Percentiles rank a stretch among this genome's conserved stretches.
Evolutionary conservation across 2,329 filamentous ascomycete species (phyloP).

Genomic region (Claviceps humidiphila): DNA sequence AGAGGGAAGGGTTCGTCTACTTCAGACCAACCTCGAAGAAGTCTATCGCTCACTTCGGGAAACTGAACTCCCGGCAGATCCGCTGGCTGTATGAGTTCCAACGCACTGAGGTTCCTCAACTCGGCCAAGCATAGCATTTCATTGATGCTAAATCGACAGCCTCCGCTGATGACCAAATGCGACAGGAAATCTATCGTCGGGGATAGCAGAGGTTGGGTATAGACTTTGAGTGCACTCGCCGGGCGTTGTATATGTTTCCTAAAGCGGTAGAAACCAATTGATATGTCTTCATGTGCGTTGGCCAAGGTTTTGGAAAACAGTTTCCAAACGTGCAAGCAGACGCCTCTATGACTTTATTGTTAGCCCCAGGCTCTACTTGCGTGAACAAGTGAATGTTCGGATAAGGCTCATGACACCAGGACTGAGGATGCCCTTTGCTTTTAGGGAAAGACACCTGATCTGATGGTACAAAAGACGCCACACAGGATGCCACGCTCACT

Average conservation of each 20-base stretch:
- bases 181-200: slow-evolving; percentile 25
- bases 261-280: slow-evolving; percentile 24
- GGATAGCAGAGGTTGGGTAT: slow-evolving; percentile 24
- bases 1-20: slow-evolving; percentile 29
- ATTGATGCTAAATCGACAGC: slow-evolving; percentile 20
- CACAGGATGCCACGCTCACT: slow-evolving; percentile 6
- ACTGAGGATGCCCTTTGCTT: not conserved
- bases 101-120: slow-evolving; percentile 32
- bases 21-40: slow-evolving; percentile 33
- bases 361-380: not conserved
- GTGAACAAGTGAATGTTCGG: not conserved
- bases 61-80: slow-evolving; percentile 17
- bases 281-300: slow-evolving; percentile 19
- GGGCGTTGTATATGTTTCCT: slow-evolving; percentile 27
- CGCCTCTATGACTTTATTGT: slow-evolving; percentile 10
- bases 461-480: not conserved
- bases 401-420: not conserved
- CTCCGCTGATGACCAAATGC: slow-evolving; percentile 26
- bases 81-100: slow-evolving; percentile 31
- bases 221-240: slow-evolving; percentile 19
- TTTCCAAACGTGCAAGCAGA: slow-evolving; percentile 27
- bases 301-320: slow-evolving; percentile 23
- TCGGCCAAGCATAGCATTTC: slow-evolving; percentile 28
- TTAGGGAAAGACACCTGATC: not conserved
- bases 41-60: slow-evolving; percentile 28